phyloP scores from a whole-genome alignment of 257 asterid species.

The Solanum bulbocastanum region DNA sequence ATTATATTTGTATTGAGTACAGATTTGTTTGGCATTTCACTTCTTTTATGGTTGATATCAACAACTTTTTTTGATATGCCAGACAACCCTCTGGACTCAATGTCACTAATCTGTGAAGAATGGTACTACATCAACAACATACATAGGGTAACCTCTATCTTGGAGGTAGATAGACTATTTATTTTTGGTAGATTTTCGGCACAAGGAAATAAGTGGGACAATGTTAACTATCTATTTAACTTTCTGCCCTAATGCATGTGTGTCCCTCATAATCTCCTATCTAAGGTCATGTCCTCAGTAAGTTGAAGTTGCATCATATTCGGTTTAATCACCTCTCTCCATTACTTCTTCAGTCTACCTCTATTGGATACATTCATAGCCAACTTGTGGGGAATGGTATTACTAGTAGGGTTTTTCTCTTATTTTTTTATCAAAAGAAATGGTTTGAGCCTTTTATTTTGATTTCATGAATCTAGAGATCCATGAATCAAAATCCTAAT shows the following conservation, averaged over 20 bases:
- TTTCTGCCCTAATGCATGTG: background rate
- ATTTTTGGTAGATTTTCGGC: background rate
- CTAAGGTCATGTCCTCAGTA: too few relatives aligned
- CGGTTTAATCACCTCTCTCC: rapidly evolving
- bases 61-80: background rate
- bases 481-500: background rate
- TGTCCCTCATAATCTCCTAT: background rate
- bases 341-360: background rate
- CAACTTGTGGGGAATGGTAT: background rate
- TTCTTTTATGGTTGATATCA: background rate
- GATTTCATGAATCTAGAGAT: background rate
- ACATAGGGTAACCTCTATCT: background rate
- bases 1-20: background rate
- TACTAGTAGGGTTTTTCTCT: background rate
- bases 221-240: too few relatives aligned
- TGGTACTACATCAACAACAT: background rate
- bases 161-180: background rate
- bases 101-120: background rate
- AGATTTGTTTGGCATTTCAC: background rate
- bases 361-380: background rate
- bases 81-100: background rate
- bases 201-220: background rate
- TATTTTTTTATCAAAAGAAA: background rate
- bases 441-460: background rate
- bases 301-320: background rate